Base-by-base conservation (phyloP, 2,329 filamentous ascomycete genomes). In the Parastagonospora avenae region DNA sequence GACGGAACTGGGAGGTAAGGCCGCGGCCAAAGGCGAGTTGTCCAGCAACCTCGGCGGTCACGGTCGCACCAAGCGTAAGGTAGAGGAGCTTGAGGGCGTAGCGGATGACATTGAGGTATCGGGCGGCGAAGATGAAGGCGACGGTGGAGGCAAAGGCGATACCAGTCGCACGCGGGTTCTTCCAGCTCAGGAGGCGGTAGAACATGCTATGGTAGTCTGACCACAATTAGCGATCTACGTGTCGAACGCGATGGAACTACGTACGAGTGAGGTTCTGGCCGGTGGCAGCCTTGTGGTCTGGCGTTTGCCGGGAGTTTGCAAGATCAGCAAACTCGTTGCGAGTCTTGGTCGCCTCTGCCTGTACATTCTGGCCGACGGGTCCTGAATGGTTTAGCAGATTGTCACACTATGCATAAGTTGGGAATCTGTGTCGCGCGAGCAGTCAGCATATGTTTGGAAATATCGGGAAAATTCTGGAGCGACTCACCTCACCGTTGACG, bases 141-240 rank as follows among this genome's bases (percentile, higher is more conserved):
- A 87, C 74, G 48, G 81, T 78, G 50, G 76, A 75, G 49, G 75
- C 78, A 68, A 82, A 88, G 57, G 83, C 82, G 68, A 85, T 80
- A 56, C 79, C 82, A 55, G 85, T 87, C 36, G 84, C 83, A 64
- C 84, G 81, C 50, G 85, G 84, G 75, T 85, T 85, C 73, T 86
- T 83, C 85, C 85, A 87, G 76, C 83, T 86, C 64, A 88, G 70
- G 41, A 87, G 78, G 62, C 82, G 84, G 74, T 87, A 87, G 74
- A 88, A 82, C 75, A 86, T 77, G 62, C 84, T 86, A 73, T 87
- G 85, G 74, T 87, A 87, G 73, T 85, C 80, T 82, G 47, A 10
- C 30, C 6, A n/a, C 24, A 35, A 46, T 70, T 42, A 70, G 66
- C 50, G 16, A 16, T 5, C 29, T 30, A 2, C 11, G 8, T 31